Base-by-base conservation (phyloP, 2,329 filamentous ascomycete species). In the Pseudopyricularia javanii region DNA sequence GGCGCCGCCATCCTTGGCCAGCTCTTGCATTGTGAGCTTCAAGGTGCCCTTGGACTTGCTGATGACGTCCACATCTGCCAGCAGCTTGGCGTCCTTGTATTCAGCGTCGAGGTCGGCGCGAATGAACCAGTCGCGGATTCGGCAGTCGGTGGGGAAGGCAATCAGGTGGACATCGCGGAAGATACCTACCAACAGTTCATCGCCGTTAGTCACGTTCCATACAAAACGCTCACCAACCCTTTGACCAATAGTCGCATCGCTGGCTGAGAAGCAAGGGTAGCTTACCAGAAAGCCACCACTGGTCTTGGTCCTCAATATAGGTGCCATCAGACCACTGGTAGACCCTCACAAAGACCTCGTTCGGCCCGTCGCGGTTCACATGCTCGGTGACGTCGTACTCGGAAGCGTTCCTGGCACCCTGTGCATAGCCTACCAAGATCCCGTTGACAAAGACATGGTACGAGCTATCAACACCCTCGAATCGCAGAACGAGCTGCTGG, bases 371-470 rank as follows among this genome's bases (percentile, higher is more conserved):
- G 7, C 63, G 57, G 17, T 57, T 65, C 15, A 80, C 64, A 35
- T 72, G 64, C 0, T 67, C 59, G 0, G 80, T 81, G 12, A 88
- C 68, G 56, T 88, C 85, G 58, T 86, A 88, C 60, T 88, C 85
- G 7, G 80, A 74, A 0, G 84, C 74, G 58, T 88, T 88, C 35
- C 84, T 72, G 9, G 78, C 78, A 0, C 84, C 85, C 60, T 88
- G 83, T 3, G 79, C 79, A 59, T 87, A 88, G 2, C 85, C 85
- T 2, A 86, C 69, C 34, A 80, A 66, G 15, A 68, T 62, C 0
- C 81, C 80, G 57, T 88, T 88, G 7, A 88, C 67, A 74, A 77
- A 87, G 11, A 87, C 66, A 62, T 87, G 82, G 59, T 83, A 88
- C 0, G 83, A 80, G 59, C 80, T 83, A 59, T 88, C 84, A 0